A percentile compares a stretch with the other conserved stretches of the same genome.
Evolutionary conservation across 2,329 filamentous ascomycete species (phyloP).

Genomic region (Emmonsiellopsis sp.): DNA sequence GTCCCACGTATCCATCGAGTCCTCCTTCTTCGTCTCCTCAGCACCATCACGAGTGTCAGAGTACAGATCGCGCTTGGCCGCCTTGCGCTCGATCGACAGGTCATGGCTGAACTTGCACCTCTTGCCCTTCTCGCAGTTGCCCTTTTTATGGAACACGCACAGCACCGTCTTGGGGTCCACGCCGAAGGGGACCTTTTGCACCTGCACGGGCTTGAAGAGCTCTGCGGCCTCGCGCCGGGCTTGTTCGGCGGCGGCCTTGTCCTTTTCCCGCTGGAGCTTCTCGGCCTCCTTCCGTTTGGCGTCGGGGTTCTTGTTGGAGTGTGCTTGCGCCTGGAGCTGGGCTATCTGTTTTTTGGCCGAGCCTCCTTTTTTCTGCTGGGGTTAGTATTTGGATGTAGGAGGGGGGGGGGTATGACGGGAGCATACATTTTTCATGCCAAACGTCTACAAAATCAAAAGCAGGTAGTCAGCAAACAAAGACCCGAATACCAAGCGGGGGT

Average conservation of each 20-base stretch:
- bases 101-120: conserved; percentile 99
- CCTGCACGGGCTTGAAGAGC: conserved; percentile 82
- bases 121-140: conserved; percentile 89
- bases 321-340: conserved; percentile 65
- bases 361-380: conserved; percentile 70
- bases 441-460: conserved; percentile 48
- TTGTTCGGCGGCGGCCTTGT: conserved; percentile 83
- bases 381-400: not conserved
- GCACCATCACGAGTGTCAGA: conserved; percentile 69
- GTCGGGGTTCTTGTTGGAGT: conserved; percentile 68
- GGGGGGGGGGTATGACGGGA: not conserved
- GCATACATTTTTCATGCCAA: conserved; percentile 92
- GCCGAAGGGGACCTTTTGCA: conserved; percentile 96
- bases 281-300: conserved; percentile 70
- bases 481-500: not conserved
- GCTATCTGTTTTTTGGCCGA: conserved; percentile 85
- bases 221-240: conserved; percentile 72
- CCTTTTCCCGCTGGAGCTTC: conserved; percentile 60
- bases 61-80: conserved; percentile 86
- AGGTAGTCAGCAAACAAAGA: conserved; percentile 10
- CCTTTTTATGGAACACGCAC: conserved; percentile 95
- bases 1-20: conserved; percentile 95
- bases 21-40: conserved; percentile 65
- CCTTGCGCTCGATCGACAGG: conserved; percentile 76
- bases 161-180: conserved; percentile 97